Conservation (phyloP, 129 eudicot species). For the Flaveria robusta region DNA sequence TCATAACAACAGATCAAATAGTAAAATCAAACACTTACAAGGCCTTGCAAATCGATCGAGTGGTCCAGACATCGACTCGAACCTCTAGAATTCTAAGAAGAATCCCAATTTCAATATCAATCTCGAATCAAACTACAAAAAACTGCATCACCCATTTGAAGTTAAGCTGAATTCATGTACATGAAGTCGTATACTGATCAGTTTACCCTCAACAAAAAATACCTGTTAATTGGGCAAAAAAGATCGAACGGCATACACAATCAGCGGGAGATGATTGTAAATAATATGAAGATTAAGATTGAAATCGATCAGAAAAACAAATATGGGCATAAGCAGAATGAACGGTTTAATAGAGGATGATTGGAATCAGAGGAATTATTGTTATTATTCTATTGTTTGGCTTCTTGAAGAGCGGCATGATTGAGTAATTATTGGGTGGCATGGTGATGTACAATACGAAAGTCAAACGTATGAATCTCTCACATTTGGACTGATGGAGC, state of each 20-base stretch:
- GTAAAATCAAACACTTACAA: slow-evolving; percentile 48
- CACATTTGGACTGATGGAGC: not conserved
- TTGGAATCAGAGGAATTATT: not conserved
- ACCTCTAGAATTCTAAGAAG: slow-evolving; percentile 9
- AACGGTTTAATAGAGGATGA: not conserved
- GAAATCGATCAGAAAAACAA: slow-evolving; percentile 13
- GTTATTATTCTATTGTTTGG: not conserved
- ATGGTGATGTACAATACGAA: slow-evolving; percentile 24
- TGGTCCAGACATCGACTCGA: slow-evolving; percentile 76
- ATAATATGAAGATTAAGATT: slow-evolving; percentile 3
- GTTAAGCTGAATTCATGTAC: slow-evolving; percentile 21
- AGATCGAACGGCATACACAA: slow-evolving; percentile 13
- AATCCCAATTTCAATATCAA: slow-evolving; percentile 6
- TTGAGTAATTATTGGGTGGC: slow-evolving; percentile 23
- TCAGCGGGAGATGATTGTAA: not conserved
- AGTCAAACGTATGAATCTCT: slow-evolving; percentile 22
- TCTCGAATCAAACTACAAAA: slow-evolving; percentile 18
- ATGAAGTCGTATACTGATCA: not conserved
- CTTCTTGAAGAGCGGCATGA: not conserved
- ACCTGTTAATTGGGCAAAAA: not conserved
- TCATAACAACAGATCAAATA: not conserved
- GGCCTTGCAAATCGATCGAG: slow-evolving; percentile 87
- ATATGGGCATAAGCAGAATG: not conserved
- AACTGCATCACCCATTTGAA: slow-evolving; percentile 7
- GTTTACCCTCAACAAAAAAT: not conserved